phyloP scores from a whole-genome alignment of 805 yeast species.

The Hanseniaspora nectarophila region DNA sequence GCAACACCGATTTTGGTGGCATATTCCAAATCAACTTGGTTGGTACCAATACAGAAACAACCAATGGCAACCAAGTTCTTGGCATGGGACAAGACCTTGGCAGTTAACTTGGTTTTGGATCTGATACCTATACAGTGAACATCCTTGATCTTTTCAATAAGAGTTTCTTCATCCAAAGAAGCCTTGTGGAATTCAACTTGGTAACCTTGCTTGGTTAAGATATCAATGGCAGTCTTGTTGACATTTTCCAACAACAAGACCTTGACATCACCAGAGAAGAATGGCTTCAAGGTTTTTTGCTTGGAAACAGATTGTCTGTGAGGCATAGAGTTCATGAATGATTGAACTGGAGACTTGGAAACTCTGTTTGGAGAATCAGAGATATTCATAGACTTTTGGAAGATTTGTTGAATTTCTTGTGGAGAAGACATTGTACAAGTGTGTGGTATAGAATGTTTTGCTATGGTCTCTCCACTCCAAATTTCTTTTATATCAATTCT shows the following conservation, averaged over 20 bases:
- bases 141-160: conserved; percentile 82
- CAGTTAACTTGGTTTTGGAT: conserved; percentile 85
- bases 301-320: conserved; percentile 34
- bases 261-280: conserved; percentile 89
- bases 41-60: conserved; percentile 98
- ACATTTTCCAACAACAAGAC: conserved; percentile 85
- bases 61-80: conserved; percentile 83
- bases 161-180: conserved; percentile 81
- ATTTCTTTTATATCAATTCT: too few relatives aligned
- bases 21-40: conserved; percentile 84
- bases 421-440: conserved; percentile 45
- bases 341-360: conserved; percentile 69
- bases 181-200: conserved; percentile 90
- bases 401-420: conserved; percentile 51
- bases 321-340: conserved; percentile 45
- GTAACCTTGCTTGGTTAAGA: conserved; percentile 81
- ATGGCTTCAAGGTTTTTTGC: conserved; percentile 78
- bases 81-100: conserved; percentile 69
- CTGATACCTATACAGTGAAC: conserved; percentile 97
- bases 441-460: neutral
- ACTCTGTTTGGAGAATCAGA: conserved; percentile 58
- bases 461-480: too few relatives aligned
- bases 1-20: conserved; percentile 92
- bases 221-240: conserved; percentile 79
- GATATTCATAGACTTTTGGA: conserved; percentile 42